Conservation (phyloP, 2,329 filamentous ascomycete genomes). For the Didymella segeticola region DNA sequence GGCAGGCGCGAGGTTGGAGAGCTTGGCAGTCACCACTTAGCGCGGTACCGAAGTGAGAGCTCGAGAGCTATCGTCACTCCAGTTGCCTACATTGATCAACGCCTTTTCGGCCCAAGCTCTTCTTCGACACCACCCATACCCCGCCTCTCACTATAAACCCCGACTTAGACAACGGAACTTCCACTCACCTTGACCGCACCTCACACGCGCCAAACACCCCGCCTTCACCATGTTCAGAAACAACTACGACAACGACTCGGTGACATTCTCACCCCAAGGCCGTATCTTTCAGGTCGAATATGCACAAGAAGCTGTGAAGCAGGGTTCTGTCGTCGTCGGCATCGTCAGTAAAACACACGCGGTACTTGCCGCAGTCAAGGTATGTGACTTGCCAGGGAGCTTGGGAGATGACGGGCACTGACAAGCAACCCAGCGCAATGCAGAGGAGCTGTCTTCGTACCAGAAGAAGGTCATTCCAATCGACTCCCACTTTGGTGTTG, state of each 20-base stretch:
- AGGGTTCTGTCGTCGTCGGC: constrained; percentile 96
- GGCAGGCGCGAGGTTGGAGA: constrained; percentile 12
- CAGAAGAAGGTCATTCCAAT: constrained; percentile 99
- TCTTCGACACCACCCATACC: neutral
- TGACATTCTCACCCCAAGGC: constrained; percentile 99
- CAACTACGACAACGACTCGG: constrained; percentile 99
- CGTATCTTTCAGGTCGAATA: constrained; percentile 99
- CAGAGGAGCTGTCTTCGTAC: constrained; percentile 98
- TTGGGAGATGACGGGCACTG: constrained; percentile 18
- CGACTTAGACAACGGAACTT: neutral
- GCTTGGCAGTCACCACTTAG: constrained; percentile 22
- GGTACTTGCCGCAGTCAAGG: constrained; percentile 96
- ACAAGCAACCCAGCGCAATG: constrained; percentile 75
- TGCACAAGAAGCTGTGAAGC: constrained; percentile 97
- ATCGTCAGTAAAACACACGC: constrained; percentile 98
- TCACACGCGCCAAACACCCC: constrained; percentile 22
- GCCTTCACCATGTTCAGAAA: constrained; percentile 88
- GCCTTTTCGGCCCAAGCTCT: constrained; percentile 20
- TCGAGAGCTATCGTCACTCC: constrained; percentile 35
- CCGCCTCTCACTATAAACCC: neutral
- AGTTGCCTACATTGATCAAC: constrained; percentile 34
- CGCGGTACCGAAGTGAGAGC: constrained; percentile 25
- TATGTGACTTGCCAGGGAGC: constrained; percentile 50
- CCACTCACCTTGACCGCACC: neutral
- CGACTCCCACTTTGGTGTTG: constrained; percentile 93